Conservation (phyloP, 2,329 filamentous ascomycete genomes). For the Aspergillus ustus region DNA sequence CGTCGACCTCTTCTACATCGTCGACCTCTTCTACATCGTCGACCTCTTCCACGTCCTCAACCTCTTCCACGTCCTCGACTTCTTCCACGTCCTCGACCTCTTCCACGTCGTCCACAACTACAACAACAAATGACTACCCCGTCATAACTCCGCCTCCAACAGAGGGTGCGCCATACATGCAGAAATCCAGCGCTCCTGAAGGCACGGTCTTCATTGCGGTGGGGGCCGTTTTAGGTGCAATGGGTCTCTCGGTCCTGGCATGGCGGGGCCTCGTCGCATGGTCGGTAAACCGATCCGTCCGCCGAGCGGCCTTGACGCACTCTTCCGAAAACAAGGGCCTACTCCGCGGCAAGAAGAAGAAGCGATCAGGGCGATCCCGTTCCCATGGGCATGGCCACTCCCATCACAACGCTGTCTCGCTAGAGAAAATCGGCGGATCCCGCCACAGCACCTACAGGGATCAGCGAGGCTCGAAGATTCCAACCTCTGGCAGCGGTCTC, state of each 20-base stretch:
- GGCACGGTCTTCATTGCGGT: conserved; percentile 97
- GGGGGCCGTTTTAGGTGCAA: conserved; percentile 81
- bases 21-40: conserved; percentile 20
- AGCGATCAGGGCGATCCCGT: conserved; percentile 35
- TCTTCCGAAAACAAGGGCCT: conserved; percentile 73
- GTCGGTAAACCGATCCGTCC: conserved; percentile 88
- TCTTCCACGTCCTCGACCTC: conserved; percentile 13
- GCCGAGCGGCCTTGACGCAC: conserved; percentile 78
- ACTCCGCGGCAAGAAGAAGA: conserved; percentile 53
- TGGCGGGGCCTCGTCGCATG: conserved; percentile 90
- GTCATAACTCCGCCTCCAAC: conserved; percentile 80
- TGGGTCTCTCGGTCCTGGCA: conserved; percentile 78
- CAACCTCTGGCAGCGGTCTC: conserved; percentile 70
- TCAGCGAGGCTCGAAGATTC: conserved; percentile 30
- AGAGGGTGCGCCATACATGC: conserved; percentile 86
- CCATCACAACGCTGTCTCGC: conserved; percentile 26
- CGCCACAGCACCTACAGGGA: conserved; percentile 16
- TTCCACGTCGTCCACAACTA: conserved; percentile 28
- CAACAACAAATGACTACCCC: conserved; percentile 58
- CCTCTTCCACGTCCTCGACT: background rate
- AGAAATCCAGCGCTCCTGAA: conserved; percentile 80
- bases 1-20: conserved; percentile 25
- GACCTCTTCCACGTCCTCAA: conserved; percentile 25
- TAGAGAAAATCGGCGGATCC: conserved; percentile 13
- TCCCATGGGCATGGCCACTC: conserved; percentile 42